These are phyloP conservation scores for Bisporella sp. DNA, from an alignment of 2,329 filamentous ascomycete species.

Conservation along the genomic window DNA sequence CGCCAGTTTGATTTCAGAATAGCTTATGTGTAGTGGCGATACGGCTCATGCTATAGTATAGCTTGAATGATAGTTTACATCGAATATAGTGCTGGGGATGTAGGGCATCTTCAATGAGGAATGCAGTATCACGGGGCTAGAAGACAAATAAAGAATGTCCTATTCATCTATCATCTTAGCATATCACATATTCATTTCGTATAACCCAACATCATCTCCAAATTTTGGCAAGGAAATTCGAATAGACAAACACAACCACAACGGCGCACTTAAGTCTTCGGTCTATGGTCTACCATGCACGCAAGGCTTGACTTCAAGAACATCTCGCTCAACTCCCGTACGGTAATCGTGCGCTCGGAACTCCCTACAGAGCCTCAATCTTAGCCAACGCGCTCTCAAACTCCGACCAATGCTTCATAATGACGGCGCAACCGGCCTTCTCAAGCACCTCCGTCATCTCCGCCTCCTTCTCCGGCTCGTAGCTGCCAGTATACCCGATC, in stretches of 20 bases:
- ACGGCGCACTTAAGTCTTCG: neutral
- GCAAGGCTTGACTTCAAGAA: neutral
- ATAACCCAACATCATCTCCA: no score
- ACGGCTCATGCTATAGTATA: no score
- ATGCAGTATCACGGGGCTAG: no score
- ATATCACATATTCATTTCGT: no score
- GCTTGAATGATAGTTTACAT: no score
- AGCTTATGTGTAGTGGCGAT: no score
- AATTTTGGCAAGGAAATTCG: neutral
- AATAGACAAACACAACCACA: neutral
- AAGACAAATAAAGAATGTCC: no score
- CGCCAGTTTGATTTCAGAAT: no score
- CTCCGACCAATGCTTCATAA: conserved; percentile 55
- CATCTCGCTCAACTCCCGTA: neutral
- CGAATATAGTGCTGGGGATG: no score
- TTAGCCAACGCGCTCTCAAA: conserved; percentile 30
- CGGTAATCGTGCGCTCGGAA: neutral
- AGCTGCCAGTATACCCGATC: conserved; percentile 81
- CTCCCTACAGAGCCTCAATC: conserved; percentile 9
- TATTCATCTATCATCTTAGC: no score
- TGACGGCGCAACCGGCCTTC: conserved; percentile 53
- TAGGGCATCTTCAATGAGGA: no score
- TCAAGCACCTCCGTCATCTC: conserved; percentile 49
- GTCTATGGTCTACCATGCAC: neutral
- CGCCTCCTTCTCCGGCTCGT: conserved; percentile 48